phyloP scores from a whole-genome alignment of 2,329 filamentous ascomycete species.

The Penicillium paneum region DNA sequence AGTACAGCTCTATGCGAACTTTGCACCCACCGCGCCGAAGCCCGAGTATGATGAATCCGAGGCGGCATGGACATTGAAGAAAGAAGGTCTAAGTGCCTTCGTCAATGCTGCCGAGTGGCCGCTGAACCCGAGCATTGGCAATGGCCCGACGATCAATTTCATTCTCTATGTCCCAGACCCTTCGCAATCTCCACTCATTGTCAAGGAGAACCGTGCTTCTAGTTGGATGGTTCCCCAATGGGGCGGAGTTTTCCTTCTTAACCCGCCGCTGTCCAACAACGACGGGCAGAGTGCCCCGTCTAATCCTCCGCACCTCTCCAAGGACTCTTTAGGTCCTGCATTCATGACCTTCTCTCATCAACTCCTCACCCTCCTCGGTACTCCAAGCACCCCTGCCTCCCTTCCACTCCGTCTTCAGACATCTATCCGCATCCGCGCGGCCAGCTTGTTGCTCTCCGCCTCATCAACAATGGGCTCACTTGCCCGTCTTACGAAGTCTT shows the following conservation, averaged over 20 bases:
- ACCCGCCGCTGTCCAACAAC: constrained; percentile 44
- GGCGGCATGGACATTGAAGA: constrained; percentile 68
- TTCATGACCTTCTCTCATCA: constrained; percentile 90
- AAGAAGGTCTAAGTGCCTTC: constrained; percentile 87
- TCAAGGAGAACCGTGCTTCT: constrained; percentile 60
- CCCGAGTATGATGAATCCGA: constrained; percentile 53
- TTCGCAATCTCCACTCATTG: constrained; percentile 56
- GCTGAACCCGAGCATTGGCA: constrained; percentile 86
- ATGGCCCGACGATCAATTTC: constrained; percentile 93
- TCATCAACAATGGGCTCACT: constrained; percentile 93
- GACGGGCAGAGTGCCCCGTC: constrained; percentile 27
- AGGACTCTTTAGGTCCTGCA: constrained; percentile 68
- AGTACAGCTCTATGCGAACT: constrained; percentile 82
- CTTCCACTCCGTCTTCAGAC: constrained; percentile 81
- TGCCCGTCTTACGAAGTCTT: constrained; percentile 75
- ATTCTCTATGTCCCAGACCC: constrained; percentile 83
- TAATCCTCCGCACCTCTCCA: constrained; percentile 54
- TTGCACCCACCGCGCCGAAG: constrained; percentile 59
- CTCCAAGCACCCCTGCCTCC: constrained; percentile 72
- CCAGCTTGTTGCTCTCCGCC: constrained; percentile 80
- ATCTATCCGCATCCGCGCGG: constrained; percentile 78
- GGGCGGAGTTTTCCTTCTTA: constrained; percentile 74
- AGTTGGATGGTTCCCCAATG: constrained; percentile 97
- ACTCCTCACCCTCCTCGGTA: constrained; percentile 79
- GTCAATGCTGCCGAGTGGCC: constrained; percentile 99